Conservation (phyloP, 345 rosid species). For the Citrus reticulata region DNA sequence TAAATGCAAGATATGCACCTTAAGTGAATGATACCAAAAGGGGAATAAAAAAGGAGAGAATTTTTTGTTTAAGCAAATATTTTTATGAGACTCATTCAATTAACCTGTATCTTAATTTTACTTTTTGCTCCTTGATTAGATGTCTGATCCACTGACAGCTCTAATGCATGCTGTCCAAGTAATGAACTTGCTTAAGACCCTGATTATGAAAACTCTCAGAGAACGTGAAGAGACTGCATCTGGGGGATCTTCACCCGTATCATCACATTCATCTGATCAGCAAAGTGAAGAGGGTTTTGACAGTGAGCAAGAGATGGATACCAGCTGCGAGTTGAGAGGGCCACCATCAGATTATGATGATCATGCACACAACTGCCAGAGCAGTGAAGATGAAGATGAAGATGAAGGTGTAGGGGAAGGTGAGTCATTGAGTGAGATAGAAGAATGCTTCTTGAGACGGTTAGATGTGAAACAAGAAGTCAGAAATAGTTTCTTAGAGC, state of each 20-base stretch:
- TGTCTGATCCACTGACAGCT: constrained; percentile 95
- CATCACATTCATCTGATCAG: constrained; percentile 50
- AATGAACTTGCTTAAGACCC: constrained; percentile 90
- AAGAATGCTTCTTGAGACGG: constrained; percentile 65
- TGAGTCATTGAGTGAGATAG: constrained; percentile 56
- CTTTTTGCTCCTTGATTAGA: constrained; percentile 33
- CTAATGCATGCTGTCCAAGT: constrained; percentile 97
- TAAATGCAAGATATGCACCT: neutral
- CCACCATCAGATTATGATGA: constrained; percentile 49
- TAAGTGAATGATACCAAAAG: neutral
- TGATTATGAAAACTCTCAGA: constrained; percentile 54
- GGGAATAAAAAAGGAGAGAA: too few relatives aligned
- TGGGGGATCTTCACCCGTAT: constrained; percentile 68
- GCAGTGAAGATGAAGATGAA: constrained; percentile 37
- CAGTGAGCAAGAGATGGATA: constrained; percentile 76
- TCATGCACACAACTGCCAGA: constrained; percentile 30
- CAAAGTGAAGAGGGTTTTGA: constrained; percentile 62
- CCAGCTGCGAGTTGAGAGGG: constrained; percentile 63
- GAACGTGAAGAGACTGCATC: constrained; percentile 66
- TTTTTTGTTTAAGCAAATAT: neutral
- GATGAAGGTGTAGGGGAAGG: constrained; percentile 29
- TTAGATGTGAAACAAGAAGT: constrained; percentile 27
- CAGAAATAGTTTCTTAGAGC: constrained; percentile 10
- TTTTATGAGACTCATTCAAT: neutral
- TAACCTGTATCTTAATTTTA: neutral